Base-by-base conservation (phyloP, 108 stramenopile genomes). In the Skeletonema costatum region DNA sequence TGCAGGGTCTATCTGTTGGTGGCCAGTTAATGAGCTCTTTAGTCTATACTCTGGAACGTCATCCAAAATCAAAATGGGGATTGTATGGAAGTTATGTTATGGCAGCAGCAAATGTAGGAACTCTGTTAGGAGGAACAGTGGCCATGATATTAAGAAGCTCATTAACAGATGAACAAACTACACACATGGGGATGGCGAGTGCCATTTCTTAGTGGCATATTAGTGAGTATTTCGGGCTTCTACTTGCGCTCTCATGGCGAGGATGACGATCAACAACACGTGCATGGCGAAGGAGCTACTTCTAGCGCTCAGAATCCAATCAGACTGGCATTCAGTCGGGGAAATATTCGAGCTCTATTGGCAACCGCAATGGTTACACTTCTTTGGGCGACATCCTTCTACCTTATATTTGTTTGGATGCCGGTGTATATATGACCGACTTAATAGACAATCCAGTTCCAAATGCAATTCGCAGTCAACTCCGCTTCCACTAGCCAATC, bases 341-440 rank as follows among this genome's bases (percentile, higher is more conserved):
- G 75, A 5, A 91, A 88, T 71, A 66, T 84, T 17, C 73, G 84
- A 50, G 67, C 87, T 14, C 68, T 90, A 5, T 35, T 90, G 50
- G 80, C 89, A 2, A 69, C 80, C 36, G 41, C 81, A 8, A 64
- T 88, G 80, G 88, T 91, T 5, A 86, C 90, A 6, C 77, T 89
- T 65, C 33, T 91, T 13, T 91, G 92, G 90, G 66, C 80, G 41
- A 76, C 77, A 10, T 87, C 88, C 21, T 89, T 91, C 42, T 93
- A 91, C 53, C 36, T 93, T 11, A 73, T 79, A 0, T 91, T 91
- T 75, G 90, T 93, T 19, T 93, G 92, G 92, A 85, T 91, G 85
- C 82, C 90, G 4, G 80, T 88, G 32, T 93, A 76, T 93, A 76
- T 64, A 88, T 91, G 90, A 44, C 71, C 17, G 79, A 85, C 64